Evolutionary conservation across 305 asterid species (phyloP), one percentile per base, ranked within the genome.

Genomic region (Solanum hybrid): DNA sequence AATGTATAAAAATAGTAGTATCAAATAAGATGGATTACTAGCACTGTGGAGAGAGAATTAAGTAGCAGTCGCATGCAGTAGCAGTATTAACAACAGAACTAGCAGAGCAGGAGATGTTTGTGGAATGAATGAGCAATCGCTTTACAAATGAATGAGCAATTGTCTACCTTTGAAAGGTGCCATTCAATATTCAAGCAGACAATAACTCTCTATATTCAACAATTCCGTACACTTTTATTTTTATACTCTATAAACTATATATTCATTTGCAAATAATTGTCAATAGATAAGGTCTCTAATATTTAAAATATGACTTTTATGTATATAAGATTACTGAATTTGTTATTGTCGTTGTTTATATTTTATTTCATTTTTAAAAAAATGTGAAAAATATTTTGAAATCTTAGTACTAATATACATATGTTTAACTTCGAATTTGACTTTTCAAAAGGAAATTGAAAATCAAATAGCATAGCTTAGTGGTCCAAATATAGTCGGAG

Each of bases 101-200:
- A 51, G 17, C 37, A 81, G 13, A 51, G 40, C 24, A 12, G 38
- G 14, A 76, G 11, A 35, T 17, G 40, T 51, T 56, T 51, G 87
- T 69, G 22, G 31, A 51, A 84, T 51, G 38, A 81, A 81, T 26
- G 69, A 82, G 27, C 87, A 45, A 82, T 82, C 72, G 38, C 73
- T 82, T 19, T 82, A 27, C 17, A 82, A 19, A 45, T 45, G 72
- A 51, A 51, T 10, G 10, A 45, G 27, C 10, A 9, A 0, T 27
- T 84, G 87, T 84, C 87, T 1, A 51, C 75, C 29, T 51, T 32
- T 84, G 75, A 84, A 84, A 84, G 87, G 12, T 26, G 31, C 75
- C 75, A 84, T 31, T 84, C 42, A 84, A 84, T 84, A 22, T 10
- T 51, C 75, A 84, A 51, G 6, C 22, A 45, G 87, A 82, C 72